These are phyloP conservation scores for Trichophyton equinum DNA, from an alignment of 2,329 filamentous ascomycete species.

Conservation along the genomic window DNA sequence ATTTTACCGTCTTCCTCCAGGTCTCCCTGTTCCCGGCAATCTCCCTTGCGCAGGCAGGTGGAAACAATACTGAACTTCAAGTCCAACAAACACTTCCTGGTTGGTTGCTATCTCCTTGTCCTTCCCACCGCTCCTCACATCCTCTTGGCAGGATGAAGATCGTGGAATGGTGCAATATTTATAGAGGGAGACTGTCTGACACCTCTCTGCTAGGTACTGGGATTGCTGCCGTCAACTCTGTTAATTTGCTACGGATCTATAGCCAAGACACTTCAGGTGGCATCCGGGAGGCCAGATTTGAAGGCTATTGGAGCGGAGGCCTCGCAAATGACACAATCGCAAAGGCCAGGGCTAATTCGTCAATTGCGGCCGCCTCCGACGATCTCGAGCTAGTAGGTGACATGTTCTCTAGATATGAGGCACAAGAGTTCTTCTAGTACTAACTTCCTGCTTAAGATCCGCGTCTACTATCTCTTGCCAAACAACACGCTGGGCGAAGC, in stretches of 20 bases:
- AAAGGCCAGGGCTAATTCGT: background rate
- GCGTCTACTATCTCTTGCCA: background rate
- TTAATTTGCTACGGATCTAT: background rate
- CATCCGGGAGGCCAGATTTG: conserved; percentile 2
- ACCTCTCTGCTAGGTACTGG: background rate
- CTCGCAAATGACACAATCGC: background rate
- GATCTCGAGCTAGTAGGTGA: background rate
- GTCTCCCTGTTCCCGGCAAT: background rate
- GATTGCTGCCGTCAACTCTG: conserved; percentile 3
- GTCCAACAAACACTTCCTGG: background rate
- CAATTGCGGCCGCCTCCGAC: conserved; percentile 1
- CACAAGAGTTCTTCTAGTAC: background rate
- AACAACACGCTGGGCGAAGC: background rate
- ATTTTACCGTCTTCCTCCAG: background rate
- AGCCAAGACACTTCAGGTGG: background rate
- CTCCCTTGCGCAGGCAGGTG: background rate
- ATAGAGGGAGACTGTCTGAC: background rate
- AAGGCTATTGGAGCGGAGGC: conserved; percentile 1
- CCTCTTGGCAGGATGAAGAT: background rate
- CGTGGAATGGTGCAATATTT: background rate
- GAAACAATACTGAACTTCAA: background rate
- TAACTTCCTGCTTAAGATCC: background rate
- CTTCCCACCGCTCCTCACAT: background rate
- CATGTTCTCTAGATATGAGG: background rate
- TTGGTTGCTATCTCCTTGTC: background rate